phyloP scores from a whole-genome alignment of 2,329 filamentous ascomycete species.

The Colletotrichum eremochloae region DNA sequence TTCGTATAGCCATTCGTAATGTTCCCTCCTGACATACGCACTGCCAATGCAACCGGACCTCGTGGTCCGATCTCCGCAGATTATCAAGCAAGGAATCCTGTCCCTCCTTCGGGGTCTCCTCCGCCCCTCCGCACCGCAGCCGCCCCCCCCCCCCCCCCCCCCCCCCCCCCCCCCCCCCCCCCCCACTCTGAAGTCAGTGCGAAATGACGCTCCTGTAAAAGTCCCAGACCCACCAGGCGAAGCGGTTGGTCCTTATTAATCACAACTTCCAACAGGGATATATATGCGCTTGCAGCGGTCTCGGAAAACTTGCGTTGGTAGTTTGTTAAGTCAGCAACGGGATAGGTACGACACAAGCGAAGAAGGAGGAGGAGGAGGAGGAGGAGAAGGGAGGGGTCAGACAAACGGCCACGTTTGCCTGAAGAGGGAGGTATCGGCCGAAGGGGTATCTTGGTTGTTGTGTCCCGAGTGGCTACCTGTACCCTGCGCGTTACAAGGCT shows the following conservation, averaged over 20 bases:
- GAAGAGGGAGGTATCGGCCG: conserved; percentile 8
- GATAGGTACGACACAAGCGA: neutral
- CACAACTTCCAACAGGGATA: neutral
- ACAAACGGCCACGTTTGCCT: neutral
- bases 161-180: too few species aligned
- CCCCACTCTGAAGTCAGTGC: too few species aligned
- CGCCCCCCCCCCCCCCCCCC: neutral
- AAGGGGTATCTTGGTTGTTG: neutral
- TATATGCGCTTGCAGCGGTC: neutral
- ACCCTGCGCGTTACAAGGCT: neutral
- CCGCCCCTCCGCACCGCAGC: neutral
- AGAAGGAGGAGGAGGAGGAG: neutral
- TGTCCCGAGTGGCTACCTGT: neutral
- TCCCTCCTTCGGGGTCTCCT: neutral
- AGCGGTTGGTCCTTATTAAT: neutral
- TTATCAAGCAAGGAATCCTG: too few species aligned
- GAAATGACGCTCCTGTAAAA: too few species aligned
- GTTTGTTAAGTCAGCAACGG: neutral
- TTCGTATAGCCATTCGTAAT: too few species aligned
- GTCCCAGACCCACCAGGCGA: too few species aligned
- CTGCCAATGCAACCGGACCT: neutral
- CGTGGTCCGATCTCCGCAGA: neutral
- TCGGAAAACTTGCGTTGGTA: too few species aligned
- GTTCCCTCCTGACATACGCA: neutral
- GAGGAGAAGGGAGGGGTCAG: neutral